Evolutionary conservation across 208 protist genomes (phyloP).

Genomic region (Trypanosoma avium): DNA sequence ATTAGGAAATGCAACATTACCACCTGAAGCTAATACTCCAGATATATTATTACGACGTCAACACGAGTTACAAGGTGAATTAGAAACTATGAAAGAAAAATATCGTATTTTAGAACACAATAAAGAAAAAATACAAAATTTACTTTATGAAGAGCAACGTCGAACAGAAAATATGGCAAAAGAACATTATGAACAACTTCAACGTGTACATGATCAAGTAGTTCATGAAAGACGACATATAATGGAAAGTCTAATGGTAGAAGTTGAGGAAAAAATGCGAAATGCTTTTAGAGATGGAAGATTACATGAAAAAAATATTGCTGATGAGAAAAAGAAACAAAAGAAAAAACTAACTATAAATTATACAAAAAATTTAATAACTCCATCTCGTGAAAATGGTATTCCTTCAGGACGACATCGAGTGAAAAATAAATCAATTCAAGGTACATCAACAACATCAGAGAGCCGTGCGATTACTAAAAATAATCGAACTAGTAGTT

Average conservation of each 20-base stretch:
- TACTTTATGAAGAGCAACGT: constrained; percentile 65
- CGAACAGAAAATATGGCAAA: constrained; percentile 58
- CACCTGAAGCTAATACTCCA: background rate
- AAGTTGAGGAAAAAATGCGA: constrained; percentile 73
- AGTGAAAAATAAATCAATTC: background rate
- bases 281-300: constrained; percentile 73
- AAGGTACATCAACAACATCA: background rate
- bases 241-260: constrained; percentile 54
- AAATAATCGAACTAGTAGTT: background rate
- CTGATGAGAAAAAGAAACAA: constrained; percentile 30
- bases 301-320: constrained; percentile 35
- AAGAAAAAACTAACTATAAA: background rate
- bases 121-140: constrained; percentile 40
- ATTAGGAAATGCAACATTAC: constrained; percentile 7
- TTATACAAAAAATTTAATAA: background rate
- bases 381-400: background rate
- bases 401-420: background rate
- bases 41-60: background rate
- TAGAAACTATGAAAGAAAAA: constrained; percentile 47
- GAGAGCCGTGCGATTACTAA: background rate
- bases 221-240: constrained; percentile 67
- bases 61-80: constrained; percentile 28
- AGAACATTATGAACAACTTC: constrained; percentile 65
- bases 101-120: constrained; percentile 46
- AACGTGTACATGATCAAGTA: constrained; percentile 72